A percentile compares a stretch with the other conserved stretches of the same genome.
These are phyloP conservation scores for Viola odorata DNA, from an alignment of 345 rosid species.

Conservation along the genomic window DNA sequence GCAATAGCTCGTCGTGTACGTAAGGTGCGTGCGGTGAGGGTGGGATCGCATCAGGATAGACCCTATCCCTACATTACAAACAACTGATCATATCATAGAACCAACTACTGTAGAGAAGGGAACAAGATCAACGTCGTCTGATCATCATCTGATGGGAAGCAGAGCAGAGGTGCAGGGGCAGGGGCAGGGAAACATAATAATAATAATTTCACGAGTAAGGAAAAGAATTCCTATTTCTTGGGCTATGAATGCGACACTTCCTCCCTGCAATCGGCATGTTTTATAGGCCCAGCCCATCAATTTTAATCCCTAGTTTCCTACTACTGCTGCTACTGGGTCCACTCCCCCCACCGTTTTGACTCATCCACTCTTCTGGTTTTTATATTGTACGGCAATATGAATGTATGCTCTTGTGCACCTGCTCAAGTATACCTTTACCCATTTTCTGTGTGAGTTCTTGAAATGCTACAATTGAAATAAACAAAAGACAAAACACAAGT, in stretches of 20 bases:
- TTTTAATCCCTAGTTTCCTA: background rate
- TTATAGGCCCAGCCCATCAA: background rate
- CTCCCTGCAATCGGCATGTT: constrained; percentile 25
- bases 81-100: background rate
- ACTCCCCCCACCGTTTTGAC: no score
- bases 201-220: background rate
- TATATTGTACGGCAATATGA: no score
- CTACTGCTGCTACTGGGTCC: background rate
- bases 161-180: background rate
- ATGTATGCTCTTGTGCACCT: no score
- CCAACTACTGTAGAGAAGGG: background rate
- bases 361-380: no score
- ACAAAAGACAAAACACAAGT: no score
- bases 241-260: constrained; percentile 19
- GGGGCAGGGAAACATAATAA: background rate
- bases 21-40: no score
- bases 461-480: no score
- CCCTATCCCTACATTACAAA: background rate
- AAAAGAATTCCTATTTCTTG: background rate
- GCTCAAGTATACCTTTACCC: no score
- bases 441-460: no score
- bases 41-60: background rate
- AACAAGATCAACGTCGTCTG: background rate
- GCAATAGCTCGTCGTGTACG: no score
- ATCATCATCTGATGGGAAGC: constrained; percentile 16